Percentiles rank a stretch among this genome's conserved stretches.
Evolutionary conservation across 1,139 yeast species (phyloP).

Genomic region (Ogataea hybrid): DNA sequence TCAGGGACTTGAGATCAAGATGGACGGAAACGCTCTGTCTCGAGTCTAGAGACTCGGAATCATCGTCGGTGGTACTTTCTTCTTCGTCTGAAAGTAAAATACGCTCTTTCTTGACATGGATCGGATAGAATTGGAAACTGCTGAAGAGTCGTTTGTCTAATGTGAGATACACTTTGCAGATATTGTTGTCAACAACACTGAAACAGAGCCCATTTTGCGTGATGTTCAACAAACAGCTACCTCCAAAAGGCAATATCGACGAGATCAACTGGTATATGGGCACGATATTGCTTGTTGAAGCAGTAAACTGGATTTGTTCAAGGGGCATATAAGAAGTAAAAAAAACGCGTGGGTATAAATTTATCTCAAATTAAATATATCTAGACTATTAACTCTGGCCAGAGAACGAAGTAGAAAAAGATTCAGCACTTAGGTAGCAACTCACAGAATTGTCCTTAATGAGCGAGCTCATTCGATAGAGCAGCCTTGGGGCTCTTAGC

Average conservation of each 20-base stretch:
- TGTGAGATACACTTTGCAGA: constrained; percentile 28
- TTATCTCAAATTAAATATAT: not conserved
- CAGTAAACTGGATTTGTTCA: constrained; percentile 22
- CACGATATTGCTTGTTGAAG: constrained; percentile 26
- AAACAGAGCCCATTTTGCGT: constrained; percentile 29
- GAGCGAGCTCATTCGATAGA: too few relatives aligned
- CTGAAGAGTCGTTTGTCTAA: constrained; percentile 27
- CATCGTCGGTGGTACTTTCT: constrained; percentile 13
- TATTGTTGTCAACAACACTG: constrained; percentile 29
- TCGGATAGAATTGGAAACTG: constrained; percentile 23
- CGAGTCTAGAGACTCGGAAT: constrained; percentile 8
- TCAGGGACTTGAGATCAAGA: constrained; percentile 40
- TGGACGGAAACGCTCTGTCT: constrained; percentile 27
- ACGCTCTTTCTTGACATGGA: constrained; percentile 8
- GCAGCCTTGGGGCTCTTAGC: not conserved
- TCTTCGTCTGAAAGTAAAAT: constrained; percentile 11
- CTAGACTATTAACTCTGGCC: constrained; percentile 8
- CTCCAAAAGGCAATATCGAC: constrained; percentile 30
- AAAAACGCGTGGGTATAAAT: constrained; percentile 1
- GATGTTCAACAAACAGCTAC: constrained; percentile 27
- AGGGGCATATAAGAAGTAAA: constrained; percentile 5
- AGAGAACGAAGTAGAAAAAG: constrained; percentile 7
- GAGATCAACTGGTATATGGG: constrained; percentile 26
- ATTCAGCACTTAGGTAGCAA: not conserved
- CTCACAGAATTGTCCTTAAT: not conserved